phyloP scores from a whole-genome alignment of 2,329 filamentous ascomycete species.

The Arthroderma sp. region DNA sequence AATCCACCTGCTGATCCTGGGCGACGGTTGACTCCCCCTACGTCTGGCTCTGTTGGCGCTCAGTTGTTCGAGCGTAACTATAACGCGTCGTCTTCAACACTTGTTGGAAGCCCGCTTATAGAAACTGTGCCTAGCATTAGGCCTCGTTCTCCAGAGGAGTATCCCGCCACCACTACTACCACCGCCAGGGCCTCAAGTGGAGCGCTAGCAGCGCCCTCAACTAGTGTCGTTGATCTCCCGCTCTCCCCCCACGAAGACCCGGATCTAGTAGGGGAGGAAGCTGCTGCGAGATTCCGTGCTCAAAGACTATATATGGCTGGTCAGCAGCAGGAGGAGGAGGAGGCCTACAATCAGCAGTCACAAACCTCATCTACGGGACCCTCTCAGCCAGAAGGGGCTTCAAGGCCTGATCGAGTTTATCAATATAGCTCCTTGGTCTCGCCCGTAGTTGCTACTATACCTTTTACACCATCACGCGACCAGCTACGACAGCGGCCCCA shows the following conservation, averaged over 20 bases:
- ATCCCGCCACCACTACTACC: background rate
- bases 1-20: background rate
- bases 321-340: slow-evolving; percentile 38
- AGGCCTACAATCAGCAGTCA: background rate
- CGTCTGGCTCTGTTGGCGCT: background rate
- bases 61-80: slow-evolving; percentile 1
- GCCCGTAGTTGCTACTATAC: slow-evolving; percentile 1
- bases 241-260: slow-evolving; percentile 51
- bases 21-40: slow-evolving; percentile 1
- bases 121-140: slow-evolving; percentile 1
- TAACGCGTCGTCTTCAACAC: slow-evolving; percentile 7
- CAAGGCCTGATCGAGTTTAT: slow-evolving; percentile 24
- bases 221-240: slow-evolving; percentile 9
- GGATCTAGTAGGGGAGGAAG: slow-evolving; percentile 52
- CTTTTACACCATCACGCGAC: background rate
- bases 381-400: slow-evolving; percentile 2
- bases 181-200: background rate
- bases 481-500: background rate
- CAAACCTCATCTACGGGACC: slow-evolving; percentile 12
- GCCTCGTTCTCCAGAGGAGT: background rate
- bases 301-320: slow-evolving; percentile 36
- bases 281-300: slow-evolving; percentile 44
- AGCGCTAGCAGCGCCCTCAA: background rate
- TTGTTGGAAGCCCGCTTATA: slow-evolving; percentile 4
- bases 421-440: slow-evolving; percentile 11